phyloP scores from a whole-genome alignment of 169 alveolate genomes.

The Plasmodium cynomolgi region DNA sequence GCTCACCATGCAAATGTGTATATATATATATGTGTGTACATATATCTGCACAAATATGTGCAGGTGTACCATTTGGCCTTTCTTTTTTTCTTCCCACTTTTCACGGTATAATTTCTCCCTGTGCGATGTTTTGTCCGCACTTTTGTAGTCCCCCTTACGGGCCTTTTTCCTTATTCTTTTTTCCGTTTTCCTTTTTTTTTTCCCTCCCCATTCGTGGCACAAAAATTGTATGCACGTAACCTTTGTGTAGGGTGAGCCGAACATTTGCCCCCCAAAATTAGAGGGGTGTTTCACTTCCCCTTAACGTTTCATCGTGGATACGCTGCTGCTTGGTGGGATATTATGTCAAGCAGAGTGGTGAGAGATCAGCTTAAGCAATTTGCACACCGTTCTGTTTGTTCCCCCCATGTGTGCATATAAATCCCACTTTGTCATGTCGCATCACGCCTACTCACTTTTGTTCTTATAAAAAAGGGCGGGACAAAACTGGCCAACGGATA shows the following conservation, averaged over 20 bases:
- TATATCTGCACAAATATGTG: not conserved
- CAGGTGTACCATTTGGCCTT: not conserved
- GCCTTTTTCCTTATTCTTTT: not conserved
- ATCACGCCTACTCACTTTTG: not conserved
- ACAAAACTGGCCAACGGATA: not conserved
- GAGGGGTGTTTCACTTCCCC: not conserved
- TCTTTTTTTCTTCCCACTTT: not conserved
- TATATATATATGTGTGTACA: not conserved
- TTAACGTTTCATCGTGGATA: not conserved
- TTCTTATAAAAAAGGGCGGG: not conserved
- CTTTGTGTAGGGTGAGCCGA: not conserved
- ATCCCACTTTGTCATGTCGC: not conserved
- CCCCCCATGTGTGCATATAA: not conserved
- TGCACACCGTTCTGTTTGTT: not conserved
- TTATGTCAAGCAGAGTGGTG: not conserved
- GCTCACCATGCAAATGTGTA: not conserved
- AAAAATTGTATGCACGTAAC: not conserved
- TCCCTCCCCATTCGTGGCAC: not conserved
- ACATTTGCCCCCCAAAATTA: not conserved
- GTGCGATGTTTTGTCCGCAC: not conserved
- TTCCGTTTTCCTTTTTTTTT: not conserved
- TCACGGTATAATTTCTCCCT: not conserved
- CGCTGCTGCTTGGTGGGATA: not conserved
- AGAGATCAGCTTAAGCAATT: not conserved
- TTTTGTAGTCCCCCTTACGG: not conserved